Conservation (phyloP, 768 basidiomycete species). For the Phylloporus sp. region DNA sequence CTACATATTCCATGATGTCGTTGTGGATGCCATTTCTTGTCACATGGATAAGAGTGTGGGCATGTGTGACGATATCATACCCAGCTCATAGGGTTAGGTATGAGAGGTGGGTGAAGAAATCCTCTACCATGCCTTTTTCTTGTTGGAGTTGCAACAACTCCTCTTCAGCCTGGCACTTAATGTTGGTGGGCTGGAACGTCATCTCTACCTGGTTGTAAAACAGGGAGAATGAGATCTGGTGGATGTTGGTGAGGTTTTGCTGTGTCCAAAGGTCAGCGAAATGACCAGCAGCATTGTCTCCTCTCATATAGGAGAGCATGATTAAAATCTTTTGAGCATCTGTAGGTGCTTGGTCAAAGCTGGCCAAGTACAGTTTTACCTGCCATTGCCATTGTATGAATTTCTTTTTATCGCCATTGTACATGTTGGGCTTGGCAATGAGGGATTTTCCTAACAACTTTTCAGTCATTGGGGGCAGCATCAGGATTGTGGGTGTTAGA, state of each 20-base stretch:
- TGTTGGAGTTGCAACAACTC: neutral
- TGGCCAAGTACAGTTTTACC: neutral
- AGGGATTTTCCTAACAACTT: neutral
- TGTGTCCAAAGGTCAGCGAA: neutral
- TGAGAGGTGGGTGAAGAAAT: neutral
- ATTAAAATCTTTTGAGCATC: neutral
- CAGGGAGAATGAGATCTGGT: no score
- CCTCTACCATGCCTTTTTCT: neutral
- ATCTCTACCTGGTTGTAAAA: neutral
- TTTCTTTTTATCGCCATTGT: neutral
- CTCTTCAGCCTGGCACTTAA: neutral
- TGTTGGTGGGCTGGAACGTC: neutral
- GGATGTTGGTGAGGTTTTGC: no score
- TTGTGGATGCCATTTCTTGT: neutral
- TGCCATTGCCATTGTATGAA: neutral
- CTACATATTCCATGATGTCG: neutral
- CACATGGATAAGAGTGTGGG: neutral
- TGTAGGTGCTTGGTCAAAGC: neutral
- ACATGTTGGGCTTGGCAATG: neutral
- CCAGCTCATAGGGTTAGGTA: neutral
- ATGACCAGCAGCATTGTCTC: neutral
- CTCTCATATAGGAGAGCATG: neutral
- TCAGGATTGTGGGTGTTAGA: no score
- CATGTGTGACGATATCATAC: accelerated
- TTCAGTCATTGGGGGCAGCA: no score